A percentile compares a stretch with the other conserved stretches of the same genome.
Evolutionary conservation across 2,329 filamentous ascomycete species (phyloP).

Genomic region (Penicillium aurantiogriseum): DNA sequence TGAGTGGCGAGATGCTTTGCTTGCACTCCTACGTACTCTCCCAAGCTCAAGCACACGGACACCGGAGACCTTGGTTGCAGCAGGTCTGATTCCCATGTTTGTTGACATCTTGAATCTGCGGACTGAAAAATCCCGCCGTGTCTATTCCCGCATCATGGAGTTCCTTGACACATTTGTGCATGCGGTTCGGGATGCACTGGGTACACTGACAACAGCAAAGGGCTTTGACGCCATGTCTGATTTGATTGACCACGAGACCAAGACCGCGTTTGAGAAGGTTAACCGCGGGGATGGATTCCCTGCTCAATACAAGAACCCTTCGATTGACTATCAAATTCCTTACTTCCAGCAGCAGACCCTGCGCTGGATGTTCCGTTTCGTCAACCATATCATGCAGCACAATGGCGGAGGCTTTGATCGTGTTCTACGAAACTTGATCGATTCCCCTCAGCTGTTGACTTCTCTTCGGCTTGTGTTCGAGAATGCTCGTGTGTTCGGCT

Average conservation of each 20-base stretch:
- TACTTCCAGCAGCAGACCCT: conserved; percentile 92
- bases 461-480: conserved; percentile 79
- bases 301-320: conserved; percentile 68
- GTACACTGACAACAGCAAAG: conserved; percentile 74
- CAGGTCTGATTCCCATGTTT: conserved; percentile 84
- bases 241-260: conserved; percentile 76
- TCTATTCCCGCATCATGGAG: conserved; percentile 77
- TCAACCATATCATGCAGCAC: conserved; percentile 90
- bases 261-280: conserved; percentile 65
- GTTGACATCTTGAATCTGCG: conserved; percentile 84
- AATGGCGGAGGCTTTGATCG: conserved; percentile 82
- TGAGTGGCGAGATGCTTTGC: conserved; percentile 86
- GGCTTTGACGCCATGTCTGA: conserved; percentile 90
- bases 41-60: conserved; percentile 69
- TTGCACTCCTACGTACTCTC: conserved; percentile 81
- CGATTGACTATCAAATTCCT: conserved; percentile 89
- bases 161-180: conserved; percentile 90
- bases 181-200: conserved; percentile 79
- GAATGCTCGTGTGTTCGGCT: conserved; percentile 77
- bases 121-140: conserved; percentile 75
- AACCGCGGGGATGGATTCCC: conserved; percentile 70
- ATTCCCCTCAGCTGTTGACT: conserved; percentile 79
- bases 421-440: conserved; percentile 85
- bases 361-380: conserved; percentile 91
- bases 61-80: conserved; percentile 79